phyloP scores from a whole-genome alignment of 495 filamentous ascomycete species.

The Penicillium simplicissimum region DNA sequence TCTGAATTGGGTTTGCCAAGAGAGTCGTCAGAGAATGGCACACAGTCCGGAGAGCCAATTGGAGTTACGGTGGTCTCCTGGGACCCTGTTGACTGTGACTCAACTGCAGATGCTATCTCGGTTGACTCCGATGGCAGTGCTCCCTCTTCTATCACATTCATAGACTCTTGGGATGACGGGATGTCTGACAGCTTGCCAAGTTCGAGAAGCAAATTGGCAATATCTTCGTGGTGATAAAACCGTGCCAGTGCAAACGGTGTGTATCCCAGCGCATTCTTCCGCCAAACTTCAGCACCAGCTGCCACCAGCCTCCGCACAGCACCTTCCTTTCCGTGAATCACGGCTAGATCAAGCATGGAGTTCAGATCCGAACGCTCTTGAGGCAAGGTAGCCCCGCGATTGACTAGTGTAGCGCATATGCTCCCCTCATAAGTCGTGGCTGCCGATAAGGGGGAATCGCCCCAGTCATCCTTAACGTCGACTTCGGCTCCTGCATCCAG shows the following conservation, averaged over 20 bases:
- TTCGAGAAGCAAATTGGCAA: slow-evolving; percentile 8
- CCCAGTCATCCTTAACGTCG: slow-evolving; percentile 21
- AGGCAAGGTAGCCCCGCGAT: not conserved
- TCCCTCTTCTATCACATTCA: not conserved
- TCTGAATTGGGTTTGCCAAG: not conserved
- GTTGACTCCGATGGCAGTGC: not conserved
- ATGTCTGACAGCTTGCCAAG: not conserved
- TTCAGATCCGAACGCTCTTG: not conserved
- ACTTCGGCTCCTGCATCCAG: slow-evolving; percentile 74
- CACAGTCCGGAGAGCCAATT: not conserved
- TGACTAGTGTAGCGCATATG: not conserved
- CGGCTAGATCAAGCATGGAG: not conserved
- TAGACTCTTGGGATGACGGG: not conserved
- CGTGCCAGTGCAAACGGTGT: slow-evolving; percentile 2
- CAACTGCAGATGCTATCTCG: not conserved
- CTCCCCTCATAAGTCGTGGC: not conserved
- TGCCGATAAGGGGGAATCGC: not conserved
- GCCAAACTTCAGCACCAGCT: slow-evolving; percentile 9
- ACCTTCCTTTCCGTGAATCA: not conserved
- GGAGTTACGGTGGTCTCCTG: not conserved
- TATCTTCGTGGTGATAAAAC: not conserved
- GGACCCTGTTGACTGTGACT: not conserved
- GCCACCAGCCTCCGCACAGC: slow-evolving; percentile 1
- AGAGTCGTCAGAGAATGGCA: not conserved
- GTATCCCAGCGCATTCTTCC: not conserved